Conservation (phyloP, 306 rosid species). For the Lagenaria siceraria region DNA sequence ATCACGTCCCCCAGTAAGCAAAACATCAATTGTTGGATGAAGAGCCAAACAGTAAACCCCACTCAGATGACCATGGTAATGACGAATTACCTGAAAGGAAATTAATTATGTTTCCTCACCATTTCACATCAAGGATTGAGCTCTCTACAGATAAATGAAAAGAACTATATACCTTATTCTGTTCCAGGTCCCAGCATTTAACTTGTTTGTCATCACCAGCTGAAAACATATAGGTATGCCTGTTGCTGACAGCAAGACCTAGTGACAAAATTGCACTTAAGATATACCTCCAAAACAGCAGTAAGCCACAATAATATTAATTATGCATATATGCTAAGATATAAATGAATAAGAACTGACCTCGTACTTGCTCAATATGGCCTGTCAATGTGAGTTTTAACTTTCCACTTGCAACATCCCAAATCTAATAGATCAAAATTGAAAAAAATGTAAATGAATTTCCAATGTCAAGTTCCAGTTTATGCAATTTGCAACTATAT, state of each 20-base stretch:
- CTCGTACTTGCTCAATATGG: slow-evolving; percentile 93
- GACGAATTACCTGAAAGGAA: slow-evolving; percentile 66
- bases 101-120: slow-evolving; percentile 6
- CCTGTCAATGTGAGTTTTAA: slow-evolving; percentile 90
- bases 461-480: not conserved
- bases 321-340: not conserved
- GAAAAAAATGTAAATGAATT: not conserved
- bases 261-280: slow-evolving; percentile 11
- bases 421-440: slow-evolving; percentile 51
- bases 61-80: slow-evolving; percentile 97
- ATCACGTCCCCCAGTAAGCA: slow-evolving; percentile 98
- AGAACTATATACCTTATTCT: slow-evolving; percentile 58
- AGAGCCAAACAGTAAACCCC: slow-evolving; percentile 97
- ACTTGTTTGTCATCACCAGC: slow-evolving; percentile 98
- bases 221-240: slow-evolving; percentile 94
- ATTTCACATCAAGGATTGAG: not conserved
- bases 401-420: slow-evolving; percentile 90
- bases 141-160: not conserved
- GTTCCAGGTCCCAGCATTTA: slow-evolving; percentile 99
- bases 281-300: not conserved
- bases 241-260: slow-evolving; percentile 92
- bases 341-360: slow-evolving; percentile 26
- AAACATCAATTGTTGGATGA: slow-evolving; percentile 88
- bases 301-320: slow-evolving; percentile 6
- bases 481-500: not conserved